Evolutionary conservation across 208 protist species (phyloP).

Genomic region (Crithidia acanthocephali): DNA sequence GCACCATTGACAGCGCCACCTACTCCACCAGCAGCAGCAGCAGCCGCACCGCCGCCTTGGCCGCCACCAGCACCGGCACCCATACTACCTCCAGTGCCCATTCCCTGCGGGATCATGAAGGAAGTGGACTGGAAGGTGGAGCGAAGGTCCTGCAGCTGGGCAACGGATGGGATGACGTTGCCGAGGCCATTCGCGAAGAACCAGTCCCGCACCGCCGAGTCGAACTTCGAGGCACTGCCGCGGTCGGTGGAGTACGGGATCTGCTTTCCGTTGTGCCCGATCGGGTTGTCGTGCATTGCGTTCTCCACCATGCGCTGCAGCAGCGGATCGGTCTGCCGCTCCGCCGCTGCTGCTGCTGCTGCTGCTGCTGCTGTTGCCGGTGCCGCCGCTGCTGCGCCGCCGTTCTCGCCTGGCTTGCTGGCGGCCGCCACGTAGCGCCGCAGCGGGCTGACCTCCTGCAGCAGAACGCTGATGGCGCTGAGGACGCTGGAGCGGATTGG

Average conservation of each 20-base stretch:
- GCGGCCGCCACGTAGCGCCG: slow-evolving; percentile 28
- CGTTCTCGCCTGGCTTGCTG: slow-evolving; percentile 16
- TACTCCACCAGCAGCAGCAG: neutral
- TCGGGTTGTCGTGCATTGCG: slow-evolving; percentile 56
- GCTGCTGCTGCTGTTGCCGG: too few relatives aligned
- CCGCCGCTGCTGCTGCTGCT: neutral
- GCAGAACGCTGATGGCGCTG: slow-evolving; percentile 81
- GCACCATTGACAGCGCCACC: neutral
- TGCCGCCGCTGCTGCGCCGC: neutral
- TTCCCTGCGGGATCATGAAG: slow-evolving; percentile 24
- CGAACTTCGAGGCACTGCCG: slow-evolving; percentile 87
- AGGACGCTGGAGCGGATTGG: slow-evolving; percentile 75
- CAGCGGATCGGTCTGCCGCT: slow-evolving; percentile 40
- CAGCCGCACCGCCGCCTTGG: neutral
- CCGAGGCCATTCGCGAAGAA: slow-evolving; percentile 80
- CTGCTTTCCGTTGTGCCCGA: slow-evolving; percentile 25
- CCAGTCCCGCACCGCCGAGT: slow-evolving; percentile 82
- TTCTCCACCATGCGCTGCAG: slow-evolving; percentile 74
- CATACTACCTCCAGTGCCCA: neutral
- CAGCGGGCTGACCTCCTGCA: slow-evolving; percentile 88
- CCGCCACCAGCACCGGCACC: neutral
- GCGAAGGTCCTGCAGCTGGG: slow-evolving; percentile 61
- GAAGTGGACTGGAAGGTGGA: slow-evolving; percentile 27
- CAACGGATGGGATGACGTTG: slow-evolving; percentile 68
- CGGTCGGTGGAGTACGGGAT: slow-evolving; percentile 77